phyloP scores from a whole-genome alignment of 2,329 filamentous ascomycete species.

The Trichothecium sympodiale region DNA sequence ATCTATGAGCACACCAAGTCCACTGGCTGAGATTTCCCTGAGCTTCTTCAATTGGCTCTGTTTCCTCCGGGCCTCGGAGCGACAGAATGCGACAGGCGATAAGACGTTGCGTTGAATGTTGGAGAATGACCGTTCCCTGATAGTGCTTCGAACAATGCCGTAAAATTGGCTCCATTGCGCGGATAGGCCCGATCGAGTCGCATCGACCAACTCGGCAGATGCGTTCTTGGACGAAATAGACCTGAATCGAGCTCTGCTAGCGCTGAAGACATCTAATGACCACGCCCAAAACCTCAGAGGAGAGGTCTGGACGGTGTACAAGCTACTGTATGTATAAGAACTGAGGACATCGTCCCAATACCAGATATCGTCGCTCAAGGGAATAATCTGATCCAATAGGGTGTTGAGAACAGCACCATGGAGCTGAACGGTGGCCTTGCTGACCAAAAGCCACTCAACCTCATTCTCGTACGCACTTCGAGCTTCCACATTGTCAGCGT shows the following conservation, averaged over 20 bases:
- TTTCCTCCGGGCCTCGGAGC: constrained; percentile 66
- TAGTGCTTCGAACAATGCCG: constrained; percentile 62
- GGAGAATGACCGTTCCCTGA: constrained; percentile 59
- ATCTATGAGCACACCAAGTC: constrained; percentile 76
- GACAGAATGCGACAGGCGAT: constrained; percentile 65
- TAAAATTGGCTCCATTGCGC: constrained; percentile 64
- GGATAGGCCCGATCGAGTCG: constrained; percentile 27
- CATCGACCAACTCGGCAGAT: constrained; percentile 21
- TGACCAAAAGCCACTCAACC: constrained; percentile 80
- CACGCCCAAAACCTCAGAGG: constrained; percentile 66
- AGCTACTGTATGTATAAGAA: constrained; percentile 64
- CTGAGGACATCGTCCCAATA: constrained; percentile 89
- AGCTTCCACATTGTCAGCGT: constrained; percentile 11
- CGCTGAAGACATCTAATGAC: constrained; percentile 56
- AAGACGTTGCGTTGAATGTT: constrained; percentile 63
- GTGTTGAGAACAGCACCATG: constrained; percentile 72
- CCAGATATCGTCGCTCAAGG: constrained; percentile 77
- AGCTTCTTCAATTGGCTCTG: constrained; percentile 60
- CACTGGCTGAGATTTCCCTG: constrained; percentile 72
- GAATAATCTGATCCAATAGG: constrained; percentile 72
- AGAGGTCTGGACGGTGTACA: constrained; percentile 81
- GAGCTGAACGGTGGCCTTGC: constrained; percentile 84
- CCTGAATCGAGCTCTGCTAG: constrained; percentile 39
- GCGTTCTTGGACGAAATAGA: constrained; percentile 17
- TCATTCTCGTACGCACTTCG: constrained; percentile 57